Base-by-base conservation (phyloP, 352 stramenopile species). In the Phytopythium cucurbitacearum region DNA sequence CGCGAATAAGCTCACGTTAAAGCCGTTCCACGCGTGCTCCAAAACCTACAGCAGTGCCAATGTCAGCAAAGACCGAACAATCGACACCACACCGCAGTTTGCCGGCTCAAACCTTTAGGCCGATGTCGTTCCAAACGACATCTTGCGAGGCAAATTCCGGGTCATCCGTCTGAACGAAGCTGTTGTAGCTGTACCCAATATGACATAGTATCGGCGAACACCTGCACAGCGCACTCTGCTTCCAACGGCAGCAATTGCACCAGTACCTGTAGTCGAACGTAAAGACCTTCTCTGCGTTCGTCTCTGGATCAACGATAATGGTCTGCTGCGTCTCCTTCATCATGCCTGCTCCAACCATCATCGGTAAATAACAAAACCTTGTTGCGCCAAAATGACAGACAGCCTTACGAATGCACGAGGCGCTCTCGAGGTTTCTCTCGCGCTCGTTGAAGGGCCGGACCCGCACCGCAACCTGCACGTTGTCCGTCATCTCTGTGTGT, bases 11-110 rank as follows among this genome's bases (percentile, higher is more conserved):
- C 80, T 93, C 12, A 94, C 83, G 44, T 96, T 94, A 77, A 94
- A 96, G 9, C 87, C 87, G 57, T 92, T 90, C 84, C 83, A 96
- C 1, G 87, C 87, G 53, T 96, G 89, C 57, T 96, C 84, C 4
- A 95, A 71, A 13, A 95, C 85, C 64, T 85, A 42, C 9, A 39
- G 16, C 16, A 32, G 57, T 13, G 43, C 16, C 53, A 38, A 35
- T 8, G 5, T 53, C 28, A 50, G 12, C 5, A 11, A 7, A 12
- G 9, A 15, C 11, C 44, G 41, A 28, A 37, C 15, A 45, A 32
- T 9, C 36, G 41, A 37, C 36, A 8, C 5, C 40, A 6, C 15
- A 38, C 28, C 10, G 34, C 49, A 3, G 8, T 39, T 49, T 56
- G 21, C 8, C n/a, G 4, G 33, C 45, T 12, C 51, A 50, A 10